Percentiles rank a stretch among this genome's conserved stretches.
These are phyloP conservation scores for Mycena venus DNA, from an alignment of 768 basidiomycete genomes.

Conservation along the genomic window DNA sequence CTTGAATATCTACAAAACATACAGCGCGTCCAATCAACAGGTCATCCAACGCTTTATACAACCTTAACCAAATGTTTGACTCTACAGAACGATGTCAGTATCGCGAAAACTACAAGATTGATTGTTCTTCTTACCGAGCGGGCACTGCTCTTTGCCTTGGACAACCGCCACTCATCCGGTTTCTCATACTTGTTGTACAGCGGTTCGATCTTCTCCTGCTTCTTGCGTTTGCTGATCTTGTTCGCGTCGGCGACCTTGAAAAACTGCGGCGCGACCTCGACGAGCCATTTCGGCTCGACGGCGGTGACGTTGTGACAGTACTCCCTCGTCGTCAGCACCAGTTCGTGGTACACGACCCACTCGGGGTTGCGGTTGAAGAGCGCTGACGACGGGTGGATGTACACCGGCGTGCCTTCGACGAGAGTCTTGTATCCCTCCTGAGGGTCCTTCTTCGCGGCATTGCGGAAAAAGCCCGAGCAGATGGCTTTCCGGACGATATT, in stretches of 20 bases:
- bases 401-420: conserved; percentile 98
- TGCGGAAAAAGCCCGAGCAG: conserved; percentile 97
- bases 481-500: conserved; percentile 95
- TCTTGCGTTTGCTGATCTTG: conserved; percentile 97
- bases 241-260: conserved; percentile 98
- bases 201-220: conserved; percentile 97
- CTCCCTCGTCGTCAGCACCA: conserved; percentile 96
- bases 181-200: conserved; percentile 96
- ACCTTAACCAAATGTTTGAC: conserved; percentile 89
- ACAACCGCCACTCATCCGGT: conserved; percentile 94
- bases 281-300: conserved; percentile 98
- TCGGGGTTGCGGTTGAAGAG: conserved; percentile 98
- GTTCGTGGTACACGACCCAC: conserved; percentile 96
- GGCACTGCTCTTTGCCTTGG: conserved; percentile 92
- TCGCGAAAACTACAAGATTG: not conserved
- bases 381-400: conserved; percentile 97
- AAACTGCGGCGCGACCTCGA: conserved; percentile 97
- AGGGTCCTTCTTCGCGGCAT: conserved; percentile 98
- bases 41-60: too few relatives aligned
- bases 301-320: conserved; percentile 95
- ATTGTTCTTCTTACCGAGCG: conserved; percentile 62
- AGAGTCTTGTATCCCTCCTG: conserved; percentile 99
- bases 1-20: too few relatives aligned
- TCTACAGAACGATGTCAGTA: conserved; percentile 55
- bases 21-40: not conserved